Evolutionary conservation across 1,139 yeast species (phyloP), one percentile per base, ranked within the genome.

Genomic region (Geotrichum bryndzae): DNA sequence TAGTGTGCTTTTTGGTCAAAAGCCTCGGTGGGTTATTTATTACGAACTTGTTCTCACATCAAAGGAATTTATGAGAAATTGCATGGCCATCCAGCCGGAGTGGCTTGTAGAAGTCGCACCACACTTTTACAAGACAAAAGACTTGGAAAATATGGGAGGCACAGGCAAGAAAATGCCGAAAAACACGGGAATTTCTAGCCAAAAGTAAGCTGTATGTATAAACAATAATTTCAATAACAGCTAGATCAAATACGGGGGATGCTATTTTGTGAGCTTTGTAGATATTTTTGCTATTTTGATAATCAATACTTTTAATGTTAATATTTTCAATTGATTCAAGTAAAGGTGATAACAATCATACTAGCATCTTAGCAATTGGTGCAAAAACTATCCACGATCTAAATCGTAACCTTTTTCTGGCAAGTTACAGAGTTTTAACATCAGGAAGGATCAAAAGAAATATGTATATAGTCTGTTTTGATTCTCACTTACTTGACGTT

Each of bases 31-130:
- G 70, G 73, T 94, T 1, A 74, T 94, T 29, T 94, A 90, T 72
- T 89, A 91, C 69, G 97, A 92, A 69, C 77, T 94, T 68, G 94
- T 94, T 53, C 76, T 89, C 50, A 94, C 99, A 0, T 83, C 90
- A 56, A 89, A 87, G 72, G 98, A 92, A 76, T 94, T 84, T 72
- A 89, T 94, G 90, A 77, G 97, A 61, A 90, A 88, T 67, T 89
- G 96, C 70, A 81, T 90, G 80, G 83, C 87, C 0, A 77, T 94
- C 4, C 82, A 85, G 55, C 84, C 84, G 3, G 84, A 81, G 61
- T 86, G 90, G 90, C 70, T 88, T 51, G 70, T 71, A 3, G 89
- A 86, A 66, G 78, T 83, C 67, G 90, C 89, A 1, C 86, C 88
- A 10, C 91, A 87, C 68, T 84, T 79, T 68, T 83, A 74, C 68